Evolutionary conservation across 2,329 filamentous ascomycete genomes (phyloP).

Genomic region (Clarireedia paspali): DNA sequence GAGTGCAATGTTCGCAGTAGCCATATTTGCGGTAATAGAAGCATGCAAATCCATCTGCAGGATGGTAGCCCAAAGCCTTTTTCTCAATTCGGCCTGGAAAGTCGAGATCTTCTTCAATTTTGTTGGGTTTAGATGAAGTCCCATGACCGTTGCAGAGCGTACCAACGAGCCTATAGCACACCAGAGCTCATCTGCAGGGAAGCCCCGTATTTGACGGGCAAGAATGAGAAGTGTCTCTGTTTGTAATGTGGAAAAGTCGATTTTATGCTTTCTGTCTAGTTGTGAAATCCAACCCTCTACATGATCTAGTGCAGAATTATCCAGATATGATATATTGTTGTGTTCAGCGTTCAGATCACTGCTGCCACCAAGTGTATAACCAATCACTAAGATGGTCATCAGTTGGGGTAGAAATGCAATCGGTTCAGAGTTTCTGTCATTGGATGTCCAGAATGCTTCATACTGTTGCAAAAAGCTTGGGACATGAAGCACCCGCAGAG

Average conservation of each 20-base stretch:
- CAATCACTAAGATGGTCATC: constrained; percentile 10
- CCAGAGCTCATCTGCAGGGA: constrained; percentile 10
- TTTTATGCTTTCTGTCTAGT: constrained; percentile 6
- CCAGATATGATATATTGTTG: constrained; percentile 8
- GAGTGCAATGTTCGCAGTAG: constrained; percentile 37
- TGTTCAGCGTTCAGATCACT: not conserved
- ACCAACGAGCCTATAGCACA: constrained; percentile 36
- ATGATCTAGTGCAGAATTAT: constrained; percentile 6
- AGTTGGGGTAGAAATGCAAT: constrained; percentile 10
- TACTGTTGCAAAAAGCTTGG: constrained; percentile 38
- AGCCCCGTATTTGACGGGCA: constrained; percentile 6
- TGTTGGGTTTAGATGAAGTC: constrained; percentile 47
- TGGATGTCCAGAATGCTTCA: constrained; percentile 31
- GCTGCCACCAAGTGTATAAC: constrained; percentile 3
- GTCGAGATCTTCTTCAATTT: constrained; percentile 40
- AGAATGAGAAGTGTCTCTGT: constrained; percentile 9
- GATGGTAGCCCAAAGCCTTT: constrained; percentile 47
- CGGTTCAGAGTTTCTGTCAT: constrained; percentile 3
- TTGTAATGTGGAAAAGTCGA: constrained; percentile 12
- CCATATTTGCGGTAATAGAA: constrained; percentile 42
- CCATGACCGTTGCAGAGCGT: constrained; percentile 48
- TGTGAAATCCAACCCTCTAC: constrained; percentile 12
- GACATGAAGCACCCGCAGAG: constrained; percentile 37
- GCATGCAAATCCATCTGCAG: constrained; percentile 44
- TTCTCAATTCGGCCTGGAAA: constrained; percentile 43